Percentiles rank a stretch among this genome's conserved stretches.
phyloP scores from a whole-genome alignment of 2,329 filamentous ascomycete genomes.

The Aspergillus sp. region DNA sequence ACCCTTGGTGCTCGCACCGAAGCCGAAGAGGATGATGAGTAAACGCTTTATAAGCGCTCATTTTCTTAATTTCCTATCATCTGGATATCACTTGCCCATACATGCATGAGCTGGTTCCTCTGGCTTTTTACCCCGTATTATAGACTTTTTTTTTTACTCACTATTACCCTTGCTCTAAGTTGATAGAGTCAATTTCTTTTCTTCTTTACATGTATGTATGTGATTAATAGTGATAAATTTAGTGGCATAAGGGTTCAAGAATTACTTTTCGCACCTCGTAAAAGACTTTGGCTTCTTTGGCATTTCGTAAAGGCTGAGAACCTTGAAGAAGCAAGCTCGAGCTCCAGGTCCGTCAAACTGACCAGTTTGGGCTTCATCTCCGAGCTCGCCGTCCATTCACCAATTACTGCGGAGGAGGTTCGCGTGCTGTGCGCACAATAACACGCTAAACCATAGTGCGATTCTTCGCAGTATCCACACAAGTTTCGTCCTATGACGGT shows the following conservation, averaged over 20 bases:
- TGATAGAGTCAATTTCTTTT: conserved; percentile 34
- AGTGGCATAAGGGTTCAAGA: conserved; percentile 37
- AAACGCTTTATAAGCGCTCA: conserved; percentile 26
- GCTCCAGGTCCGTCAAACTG: background rate
- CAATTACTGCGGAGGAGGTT: conserved; percentile 5
- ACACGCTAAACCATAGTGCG: background rate
- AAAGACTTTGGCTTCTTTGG: background rate
- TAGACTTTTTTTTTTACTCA: conserved; percentile 37
- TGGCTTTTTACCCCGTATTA: conserved; percentile 34
- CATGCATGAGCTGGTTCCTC: conserved; percentile 29
- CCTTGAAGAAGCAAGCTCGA: background rate
- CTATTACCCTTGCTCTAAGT: conserved; percentile 31
- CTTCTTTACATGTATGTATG: conserved; percentile 43
- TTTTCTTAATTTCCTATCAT: conserved; percentile 24
- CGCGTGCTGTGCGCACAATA: background rate
- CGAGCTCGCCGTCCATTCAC: background rate
- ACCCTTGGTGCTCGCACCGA: conserved; percentile 43
- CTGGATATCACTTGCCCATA: conserved; percentile 38
- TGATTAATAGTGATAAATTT: conserved; percentile 43
- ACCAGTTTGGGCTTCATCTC: conserved; percentile 7
- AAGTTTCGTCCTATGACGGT: background rate
- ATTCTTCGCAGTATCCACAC: background rate
- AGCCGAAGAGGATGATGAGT: conserved; percentile 48
- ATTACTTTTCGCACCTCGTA: conserved; percentile 8
- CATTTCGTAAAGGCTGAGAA: background rate